Evolutionary conservation across 495 filamentous ascomycete species (phyloP).

Genomic region (Podospora didyma): DNA sequence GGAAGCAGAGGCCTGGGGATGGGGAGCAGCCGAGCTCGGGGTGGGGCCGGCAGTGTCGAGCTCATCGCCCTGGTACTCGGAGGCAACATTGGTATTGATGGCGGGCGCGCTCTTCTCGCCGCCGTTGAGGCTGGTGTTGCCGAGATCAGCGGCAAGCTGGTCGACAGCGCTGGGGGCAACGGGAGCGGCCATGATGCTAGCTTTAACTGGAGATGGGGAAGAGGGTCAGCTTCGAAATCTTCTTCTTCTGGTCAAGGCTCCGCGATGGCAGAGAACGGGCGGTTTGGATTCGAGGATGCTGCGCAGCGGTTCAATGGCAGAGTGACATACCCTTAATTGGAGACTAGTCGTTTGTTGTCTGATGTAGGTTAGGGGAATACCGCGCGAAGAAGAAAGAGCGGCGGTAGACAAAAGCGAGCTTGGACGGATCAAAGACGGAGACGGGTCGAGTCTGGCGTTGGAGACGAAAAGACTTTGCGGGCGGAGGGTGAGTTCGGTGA

Average conservation of each 20-base stretch:
- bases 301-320: background rate
- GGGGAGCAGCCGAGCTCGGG: conserved; percentile 66
- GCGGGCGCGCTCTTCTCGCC: conserved; percentile 58
- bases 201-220: conserved; percentile 8
- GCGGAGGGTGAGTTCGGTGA: conserved; percentile 9
- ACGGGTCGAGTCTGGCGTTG: conserved; percentile 12
- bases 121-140: conserved; percentile 57
- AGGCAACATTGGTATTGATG: conserved; percentile 62
- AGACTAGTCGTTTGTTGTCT: conserved; percentile 5
- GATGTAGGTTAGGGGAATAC: conserved; percentile 9
- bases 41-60: conserved; percentile 59
- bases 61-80: conserved; percentile 49
- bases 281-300: background rate
- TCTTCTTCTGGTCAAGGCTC: background rate
- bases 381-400: conserved; percentile 23
- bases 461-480: conserved; percentile 14
- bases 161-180: conserved; percentile 62
- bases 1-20: conserved; percentile 85
- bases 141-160: conserved; percentile 62
- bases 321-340: conserved; percentile 17
- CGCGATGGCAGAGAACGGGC: background rate
- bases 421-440: conserved; percentile 3
- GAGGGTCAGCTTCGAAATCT: conserved; percentile 9
- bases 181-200: conserved; percentile 57
- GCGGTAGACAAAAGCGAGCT: conserved; percentile 29